A percentile compares a stretch with the other conserved stretches of the same genome.
Conservation (phyloP, 768 basidiomycete genomes). For the Boletus sp. region DNA sequence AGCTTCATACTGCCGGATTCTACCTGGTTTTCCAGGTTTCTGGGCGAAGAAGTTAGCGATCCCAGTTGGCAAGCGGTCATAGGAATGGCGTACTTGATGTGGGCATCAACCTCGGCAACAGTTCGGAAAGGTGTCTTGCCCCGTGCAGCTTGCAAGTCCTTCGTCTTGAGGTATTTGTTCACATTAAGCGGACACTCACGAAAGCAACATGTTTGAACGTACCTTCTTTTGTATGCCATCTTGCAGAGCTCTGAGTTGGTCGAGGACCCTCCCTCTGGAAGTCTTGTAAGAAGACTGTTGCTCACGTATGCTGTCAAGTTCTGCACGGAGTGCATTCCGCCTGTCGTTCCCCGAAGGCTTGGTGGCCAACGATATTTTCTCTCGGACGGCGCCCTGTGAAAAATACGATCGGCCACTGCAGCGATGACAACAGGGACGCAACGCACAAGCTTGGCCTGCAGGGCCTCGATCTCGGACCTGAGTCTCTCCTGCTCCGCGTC, state of each 20-base stretch:
- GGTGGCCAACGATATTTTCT: constrained; percentile 66
- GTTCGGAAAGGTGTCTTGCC: constrained; percentile 77
- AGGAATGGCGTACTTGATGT: constrained; percentile 63
- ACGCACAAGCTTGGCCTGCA: constrained; percentile 80
- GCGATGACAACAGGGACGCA: background rate
- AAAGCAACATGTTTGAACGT: background rate
- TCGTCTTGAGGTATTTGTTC: constrained; percentile 49
- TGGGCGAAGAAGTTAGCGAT: constrained; percentile 30
- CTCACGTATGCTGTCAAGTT: constrained; percentile 75
- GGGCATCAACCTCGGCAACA: constrained; percentile 81
- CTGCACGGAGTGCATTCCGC: constrained; percentile 65
- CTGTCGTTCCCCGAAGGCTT: constrained; percentile 69
- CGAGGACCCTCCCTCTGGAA: constrained; percentile 64
- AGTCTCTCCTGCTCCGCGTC: constrained; percentile 82
- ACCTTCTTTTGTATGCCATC: constrained; percentile 85
- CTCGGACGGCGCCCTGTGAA: constrained; percentile 60
- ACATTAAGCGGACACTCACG: background rate
- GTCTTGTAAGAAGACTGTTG: constrained; percentile 77
- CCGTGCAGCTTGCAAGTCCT: constrained; percentile 80
- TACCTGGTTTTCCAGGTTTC: constrained; percentile 83
- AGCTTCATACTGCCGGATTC: constrained; percentile 91
- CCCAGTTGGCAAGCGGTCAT: background rate
- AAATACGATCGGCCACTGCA: background rate
- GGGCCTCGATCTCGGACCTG: constrained; percentile 77
- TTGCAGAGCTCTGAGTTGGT: constrained; percentile 76